A percentile compares a stretch with the other conserved stretches of the same genome.
Evolutionary conservation across 2,329 filamentous ascomycete species (phyloP).

Genomic region (Ascochyta fabae): DNA sequence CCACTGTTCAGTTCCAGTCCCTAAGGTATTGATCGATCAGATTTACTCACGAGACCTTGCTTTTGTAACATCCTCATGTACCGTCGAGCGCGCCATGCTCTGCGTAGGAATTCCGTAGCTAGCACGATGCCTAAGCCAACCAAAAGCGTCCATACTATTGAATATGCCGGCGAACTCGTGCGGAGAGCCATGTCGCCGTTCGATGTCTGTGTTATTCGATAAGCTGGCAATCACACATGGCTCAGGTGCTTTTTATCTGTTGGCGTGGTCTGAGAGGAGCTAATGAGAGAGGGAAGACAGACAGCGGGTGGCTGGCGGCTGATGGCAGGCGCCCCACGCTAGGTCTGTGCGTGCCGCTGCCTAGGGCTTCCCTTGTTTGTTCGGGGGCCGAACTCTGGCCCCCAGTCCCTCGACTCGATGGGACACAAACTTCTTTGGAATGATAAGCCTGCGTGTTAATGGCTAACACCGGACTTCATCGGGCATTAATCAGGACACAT

Average conservation of each 20-base stretch:
- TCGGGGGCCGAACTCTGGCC: too few relatives aligned
- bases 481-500: too few relatives aligned
- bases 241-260: background rate
- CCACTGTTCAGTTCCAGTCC: background rate
- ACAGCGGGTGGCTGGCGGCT: background rate
- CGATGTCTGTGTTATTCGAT: background rate
- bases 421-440: too few relatives aligned
- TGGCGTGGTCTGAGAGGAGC: background rate
- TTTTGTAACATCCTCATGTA: background rate
- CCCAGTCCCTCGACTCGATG: too few relatives aligned
- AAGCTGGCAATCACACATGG: background rate
- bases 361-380: background rate
- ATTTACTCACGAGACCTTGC: background rate
- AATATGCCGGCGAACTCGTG: background rate
- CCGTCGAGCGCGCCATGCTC: background rate
- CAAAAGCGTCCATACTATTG: background rate
- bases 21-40: background rate
- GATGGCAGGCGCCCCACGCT: background rate
- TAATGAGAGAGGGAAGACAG: too few relatives aligned
- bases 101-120: background rate
- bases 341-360: background rate
- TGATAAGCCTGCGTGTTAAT: too few relatives aligned
- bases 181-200: background rate
- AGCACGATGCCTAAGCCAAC: background rate
- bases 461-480: too few relatives aligned